These are phyloP conservation scores for Puccinia horiana DNA, from an alignment of 1,284 basidiomycete species.

Conservation along the genomic window DNA sequence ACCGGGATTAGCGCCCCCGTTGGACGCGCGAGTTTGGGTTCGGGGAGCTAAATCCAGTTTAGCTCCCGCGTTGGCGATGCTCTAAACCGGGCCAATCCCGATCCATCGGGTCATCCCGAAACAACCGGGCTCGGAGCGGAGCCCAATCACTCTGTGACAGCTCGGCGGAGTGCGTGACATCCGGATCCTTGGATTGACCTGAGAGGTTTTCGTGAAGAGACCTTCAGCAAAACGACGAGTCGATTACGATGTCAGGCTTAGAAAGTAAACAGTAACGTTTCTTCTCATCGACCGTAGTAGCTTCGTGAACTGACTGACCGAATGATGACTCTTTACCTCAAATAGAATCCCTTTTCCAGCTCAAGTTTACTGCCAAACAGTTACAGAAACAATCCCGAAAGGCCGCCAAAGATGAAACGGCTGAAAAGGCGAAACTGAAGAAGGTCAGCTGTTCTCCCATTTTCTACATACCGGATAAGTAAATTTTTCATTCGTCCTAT, in stretches of 20 bases:
- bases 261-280: constrained; percentile 23
- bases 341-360: constrained; percentile 88
- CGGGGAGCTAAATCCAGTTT: too few relatives aligned
- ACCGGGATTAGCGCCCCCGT: too few relatives aligned
- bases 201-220: background rate
- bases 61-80: too few relatives aligned
- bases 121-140: too few relatives aligned
- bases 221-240: background rate
- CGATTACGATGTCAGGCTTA: constrained; percentile 37
- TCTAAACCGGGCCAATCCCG: too few relatives aligned
- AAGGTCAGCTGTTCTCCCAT: constrained; percentile 66
- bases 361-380: constrained; percentile 97
- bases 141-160: background rate
- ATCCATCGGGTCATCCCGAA: too few relatives aligned
- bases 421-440: constrained; percentile 84
- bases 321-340: constrained; percentile 58
- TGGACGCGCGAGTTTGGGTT: too few relatives aligned
- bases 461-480: background rate
- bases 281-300: background rate
- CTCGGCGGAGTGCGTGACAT: background rate
- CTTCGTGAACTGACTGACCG: background rate
- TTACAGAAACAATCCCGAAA: constrained; percentile 90
- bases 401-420: constrained; percentile 84
- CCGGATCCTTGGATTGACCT: background rate
- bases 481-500: background rate